Percentiles rank a stretch among this genome's conserved stretches.
Evolutionary conservation across 1,284 basidiomycete species (phyloP).

Genomic region (Hortiboletus rubellus): DNA sequence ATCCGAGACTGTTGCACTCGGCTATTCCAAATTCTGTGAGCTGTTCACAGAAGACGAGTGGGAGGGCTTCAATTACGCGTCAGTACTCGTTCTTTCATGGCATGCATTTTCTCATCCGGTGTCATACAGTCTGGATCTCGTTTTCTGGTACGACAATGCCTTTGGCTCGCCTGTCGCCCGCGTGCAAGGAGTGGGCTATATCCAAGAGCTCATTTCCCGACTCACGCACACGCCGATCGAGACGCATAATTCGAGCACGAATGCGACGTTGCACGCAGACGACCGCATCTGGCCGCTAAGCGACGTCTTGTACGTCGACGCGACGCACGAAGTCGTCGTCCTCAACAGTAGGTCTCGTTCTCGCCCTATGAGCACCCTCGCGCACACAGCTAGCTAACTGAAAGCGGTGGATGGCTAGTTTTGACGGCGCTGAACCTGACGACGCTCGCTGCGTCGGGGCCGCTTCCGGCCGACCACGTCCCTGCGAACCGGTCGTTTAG

Average conservation of each 20-base stretch:
- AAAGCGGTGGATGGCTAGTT: slow-evolving; percentile 33
- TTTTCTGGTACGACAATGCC: slow-evolving; percentile 70
- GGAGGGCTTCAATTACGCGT: slow-evolving; percentile 86
- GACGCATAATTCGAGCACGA: slow-evolving; percentile 73
- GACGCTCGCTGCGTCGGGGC: slow-evolving; percentile 48
- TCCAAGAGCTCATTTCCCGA: slow-evolving; percentile 80
- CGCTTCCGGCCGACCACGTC: slow-evolving; percentile 55
- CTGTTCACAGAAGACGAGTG: slow-evolving; percentile 90
- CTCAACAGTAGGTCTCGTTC: slow-evolving; percentile 57
- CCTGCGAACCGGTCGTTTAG: slow-evolving; percentile 45
- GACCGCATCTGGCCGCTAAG: slow-evolving; percentile 76
- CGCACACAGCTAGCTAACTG: background rate
- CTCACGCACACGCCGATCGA: slow-evolving; percentile 74
- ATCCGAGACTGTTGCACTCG: slow-evolving; percentile 79
- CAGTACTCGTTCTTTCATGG: slow-evolving; percentile 27
- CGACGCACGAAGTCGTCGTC: slow-evolving; percentile 83
- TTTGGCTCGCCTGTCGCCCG: slow-evolving; percentile 76
- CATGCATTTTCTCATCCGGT: background rate
- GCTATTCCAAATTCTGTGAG: slow-evolving; percentile 87
- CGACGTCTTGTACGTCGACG: slow-evolving; percentile 82
- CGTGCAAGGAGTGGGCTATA: slow-evolving; percentile 82
- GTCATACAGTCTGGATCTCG: slow-evolving; percentile 13
- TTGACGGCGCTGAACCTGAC: slow-evolving; percentile 60
- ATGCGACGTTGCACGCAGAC: slow-evolving; percentile 73
- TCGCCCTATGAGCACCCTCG: background rate